Evolutionary conservation across 2,329 filamentous ascomycete species (phyloP).

Genomic region (Nemania sp.): DNA sequence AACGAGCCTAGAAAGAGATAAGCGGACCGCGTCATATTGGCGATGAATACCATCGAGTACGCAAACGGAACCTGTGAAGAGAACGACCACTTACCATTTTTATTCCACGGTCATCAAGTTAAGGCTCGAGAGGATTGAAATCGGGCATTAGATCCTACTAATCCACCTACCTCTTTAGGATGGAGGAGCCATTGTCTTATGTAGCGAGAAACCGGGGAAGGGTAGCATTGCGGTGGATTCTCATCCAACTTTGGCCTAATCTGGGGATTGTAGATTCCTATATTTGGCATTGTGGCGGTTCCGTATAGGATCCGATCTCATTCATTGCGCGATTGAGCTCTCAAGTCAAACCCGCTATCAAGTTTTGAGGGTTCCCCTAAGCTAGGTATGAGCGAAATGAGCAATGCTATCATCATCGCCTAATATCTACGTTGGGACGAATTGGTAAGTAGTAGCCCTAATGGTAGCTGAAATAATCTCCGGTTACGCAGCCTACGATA

Average conservation of each 20-base stretch:
- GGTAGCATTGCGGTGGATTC: conserved; percentile 10
- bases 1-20: conserved; percentile 27
- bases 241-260: conserved; percentile 5
- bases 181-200: conserved; percentile 1
- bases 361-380: background rate
- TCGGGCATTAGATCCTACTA: background rate
- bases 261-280: background rate
- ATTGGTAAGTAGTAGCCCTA: background rate
- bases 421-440: background rate
- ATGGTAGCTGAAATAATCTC: background rate
- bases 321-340: background rate
- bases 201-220: conserved; percentile 11
- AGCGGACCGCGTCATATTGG: conserved; percentile 28
- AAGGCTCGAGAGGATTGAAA: conserved; percentile 12
- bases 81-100: conserved; percentile 11
- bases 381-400: background rate
- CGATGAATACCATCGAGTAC: conserved; percentile 12
- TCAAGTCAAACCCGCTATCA: background rate
- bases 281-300: background rate
- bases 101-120: conserved; percentile 1
- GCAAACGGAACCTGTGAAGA: background rate
- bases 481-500: background rate
- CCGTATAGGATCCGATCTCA: background rate
- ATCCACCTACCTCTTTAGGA: conserved; percentile 32
- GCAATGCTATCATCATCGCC: background rate